phyloP scores from a whole-genome alignment of 2,329 filamentous ascomycete genomes.

The Alternaria brassicae region DNA sequence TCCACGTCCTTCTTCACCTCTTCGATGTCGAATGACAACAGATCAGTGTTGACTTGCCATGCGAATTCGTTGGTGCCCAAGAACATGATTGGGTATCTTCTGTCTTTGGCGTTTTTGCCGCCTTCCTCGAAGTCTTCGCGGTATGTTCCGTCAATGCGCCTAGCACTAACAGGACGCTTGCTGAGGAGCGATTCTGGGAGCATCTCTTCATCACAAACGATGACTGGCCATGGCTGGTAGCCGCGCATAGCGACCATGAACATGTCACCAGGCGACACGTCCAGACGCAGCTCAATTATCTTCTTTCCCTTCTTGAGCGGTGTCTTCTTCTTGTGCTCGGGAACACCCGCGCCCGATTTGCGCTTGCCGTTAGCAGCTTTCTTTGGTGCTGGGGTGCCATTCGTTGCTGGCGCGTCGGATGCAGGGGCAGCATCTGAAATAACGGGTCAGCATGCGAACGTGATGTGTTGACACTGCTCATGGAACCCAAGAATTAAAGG shows the following conservation, averaged over 20 bases:
- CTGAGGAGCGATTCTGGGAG: slow-evolving; percentile 79
- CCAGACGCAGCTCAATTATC: slow-evolving; percentile 68
- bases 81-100: slow-evolving; percentile 95
- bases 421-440: slow-evolving; percentile 47
- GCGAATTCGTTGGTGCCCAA: slow-evolving; percentile 93
- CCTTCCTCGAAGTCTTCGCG: slow-evolving; percentile 86
- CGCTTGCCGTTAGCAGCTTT: slow-evolving; percentile 57
- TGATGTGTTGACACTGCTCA: background rate
- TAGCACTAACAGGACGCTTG: slow-evolving; percentile 82
- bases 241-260: slow-evolving; percentile 95
- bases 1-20: slow-evolving; percentile 75
- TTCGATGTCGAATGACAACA: slow-evolving; percentile 77
- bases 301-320: slow-evolving; percentile 82
- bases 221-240: slow-evolving; percentile 91
- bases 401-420: slow-evolving; percentile 51
- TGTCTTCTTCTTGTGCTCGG: slow-evolving; percentile 76
- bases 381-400: slow-evolving; percentile 58
- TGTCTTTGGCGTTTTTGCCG: slow-evolving; percentile 82
- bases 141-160: slow-evolving; percentile 82
- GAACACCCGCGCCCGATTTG: slow-evolving; percentile 72
- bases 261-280: slow-evolving; percentile 89
- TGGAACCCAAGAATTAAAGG: background rate
- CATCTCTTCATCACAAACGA: slow-evolving; percentile 95
- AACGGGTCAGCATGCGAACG: slow-evolving; percentile 20
- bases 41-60: slow-evolving; percentile 86